Evolutionary conservation across 2,329 filamentous ascomycete species (phyloP), one percentile per base, ranked within the genome.

Genomic region (Graphiopsis chlorocephala): DNA sequence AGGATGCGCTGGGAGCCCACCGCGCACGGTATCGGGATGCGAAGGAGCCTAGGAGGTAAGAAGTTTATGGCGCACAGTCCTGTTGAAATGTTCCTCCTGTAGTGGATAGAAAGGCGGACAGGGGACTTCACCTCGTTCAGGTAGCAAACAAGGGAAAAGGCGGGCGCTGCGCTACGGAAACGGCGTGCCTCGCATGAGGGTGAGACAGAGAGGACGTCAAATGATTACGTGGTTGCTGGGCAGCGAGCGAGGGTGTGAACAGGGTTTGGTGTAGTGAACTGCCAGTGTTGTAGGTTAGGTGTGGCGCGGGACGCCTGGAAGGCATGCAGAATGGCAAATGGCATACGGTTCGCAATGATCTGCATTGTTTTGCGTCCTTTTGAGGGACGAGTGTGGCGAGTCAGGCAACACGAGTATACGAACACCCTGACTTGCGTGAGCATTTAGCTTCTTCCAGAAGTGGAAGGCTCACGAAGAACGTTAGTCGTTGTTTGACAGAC

Each of bases 221-320:
- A 47, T 38, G 26, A 33, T 59, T 59, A n/a, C 56, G 56, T 45
- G 35, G 56, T 53, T 28, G 50, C 50, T 53, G 26, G 50, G 50
- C 50, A 53, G 50, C 25, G 25, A 28, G 26, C 26, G 26, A 31
- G 50, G 26, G 15, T n/a, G 26, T 3, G 26, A 31, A 29, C 8
- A 20, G 26, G 20, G 50, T 53, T 53, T 31, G 50, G 26, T 53
- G 29, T n/a, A 20, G 15, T 28, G 48, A n/a, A n/a, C 48, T 52
- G 48, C 25, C 25, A 28, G 48, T 28, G 26, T n/a, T 52, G 23
- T 28, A 53, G 26, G 26, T 31, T 53, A 20, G 50, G 26, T 53
- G 50, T 53, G 50, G 50, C 50, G 50, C 38, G 50, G 50, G 50
- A 53, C 28, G 48, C 20, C n/a, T 50, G 23, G 23, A 28, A 11